Base-by-base conservation (phyloP, 306 rosid genomes). In the Prunus mume region DNA sequence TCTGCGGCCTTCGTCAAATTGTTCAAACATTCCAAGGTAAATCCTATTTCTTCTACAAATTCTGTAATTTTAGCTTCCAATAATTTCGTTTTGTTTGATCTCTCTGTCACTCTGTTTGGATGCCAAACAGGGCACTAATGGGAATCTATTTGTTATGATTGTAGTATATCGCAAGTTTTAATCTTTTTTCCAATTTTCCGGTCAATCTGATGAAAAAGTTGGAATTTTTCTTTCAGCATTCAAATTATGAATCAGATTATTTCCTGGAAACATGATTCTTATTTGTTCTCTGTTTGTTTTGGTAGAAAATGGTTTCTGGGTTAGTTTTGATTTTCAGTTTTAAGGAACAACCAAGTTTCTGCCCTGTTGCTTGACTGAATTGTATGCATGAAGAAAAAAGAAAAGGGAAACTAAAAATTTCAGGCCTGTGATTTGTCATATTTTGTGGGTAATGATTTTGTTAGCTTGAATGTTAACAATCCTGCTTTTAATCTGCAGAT, bases 401-500 rank as follows among this genome's bases (percentile, higher is more conserved):
- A 3, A 2, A 12, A 6, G 2, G 18, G 22, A 58, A 20, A 58
- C 15, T 28, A 58, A 34, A 46, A 10, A 25, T 2, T 46, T 73
- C 9, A 38, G 9, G 43, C 43, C 43, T 71, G 28, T 10, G 25
- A 66, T 15, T 25, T 45, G 18, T 49, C 1, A 9, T 50, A 24
- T 49, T 41, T 22, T 11, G 61, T 27, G 19, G 19, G 34, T 32
- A 0, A 25, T 34, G 20, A 6, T 12, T 13, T 27, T 50, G 38
- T 54, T 8, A 18, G 28, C 17, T 60, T 32, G 25, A 38, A 34
- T 54, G 54, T 72, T 57, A 17, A 41, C 43, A 24, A 14, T 41
- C 28, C 6, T 41, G 2, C 9, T 25, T 57, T 68, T 49, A 54
- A 62, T 69, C 58, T 69, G 22, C 77, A 80, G 89, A 87, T 91